Base-by-base conservation (phyloP, 805 yeast species). In the Pichia heedii region DNA sequence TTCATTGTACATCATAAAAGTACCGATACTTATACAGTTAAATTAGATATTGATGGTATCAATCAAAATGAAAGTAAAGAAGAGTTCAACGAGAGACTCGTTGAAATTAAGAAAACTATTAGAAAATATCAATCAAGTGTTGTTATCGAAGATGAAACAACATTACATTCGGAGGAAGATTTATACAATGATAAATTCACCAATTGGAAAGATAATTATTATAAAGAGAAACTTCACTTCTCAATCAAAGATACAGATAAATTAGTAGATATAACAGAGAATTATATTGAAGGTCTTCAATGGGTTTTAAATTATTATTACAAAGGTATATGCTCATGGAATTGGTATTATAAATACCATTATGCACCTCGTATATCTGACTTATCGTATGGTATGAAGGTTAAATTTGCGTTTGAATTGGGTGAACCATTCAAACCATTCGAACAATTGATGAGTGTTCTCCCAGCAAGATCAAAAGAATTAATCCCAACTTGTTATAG, bases 361-460 rank as follows among this genome's bases (percentile, higher is more conserved):
- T 90, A 90, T 62, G 77, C 97, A 16, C 98, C 98, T 38, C 78
- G 95, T 68, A 86, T 90, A 46, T 86, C 96, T 5, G 97, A 90
- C 64, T 71, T 90, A 48, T 63, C 73, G 29, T 67, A 71, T 45
- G 97, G 96, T 39, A 69, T 90, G 42, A 74, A 79, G 39, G 74
- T 76, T 43, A 65, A 73, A 47, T 71, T 84, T 45, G 60, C 68
- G 29, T 88, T 89, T 54, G 78, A 80, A 15, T 61, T 70, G 50
- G 89, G 95, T 7, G 60, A 60, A 5, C 98, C 98, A 0, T 87
- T 93, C 68, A 76, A 69, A 47, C 98, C 98, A 11, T 90, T 86
- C 62, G 90, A 93, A 61, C 98, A 93, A 67, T 73, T 93, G 54
- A 93, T 90, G 98, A 90, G 96, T 18, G 98, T 93, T 20, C 69